Conservation (phyloP, 106 monocot species). For the Apostasia ramifera region DNA sequence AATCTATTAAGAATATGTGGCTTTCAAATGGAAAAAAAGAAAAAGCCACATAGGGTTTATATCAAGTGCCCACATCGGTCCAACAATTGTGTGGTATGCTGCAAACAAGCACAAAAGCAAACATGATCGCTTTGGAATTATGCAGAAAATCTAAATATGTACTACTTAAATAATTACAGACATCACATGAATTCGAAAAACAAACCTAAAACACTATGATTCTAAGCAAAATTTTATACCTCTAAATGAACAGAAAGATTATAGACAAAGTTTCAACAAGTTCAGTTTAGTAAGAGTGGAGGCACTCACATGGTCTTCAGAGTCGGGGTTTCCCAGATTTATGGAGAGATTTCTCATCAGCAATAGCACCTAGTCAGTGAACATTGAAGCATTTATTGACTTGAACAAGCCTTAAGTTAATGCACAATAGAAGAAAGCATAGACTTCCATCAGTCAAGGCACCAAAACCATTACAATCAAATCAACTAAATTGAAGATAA, state of each 20-base stretch:
- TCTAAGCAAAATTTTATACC: background rate
- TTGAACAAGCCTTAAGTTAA: background rate
- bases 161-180: background rate
- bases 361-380: conserved; percentile 52
- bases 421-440: background rate
- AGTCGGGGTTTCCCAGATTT: conserved; percentile 81
- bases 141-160: background rate
- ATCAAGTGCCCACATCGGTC: no score
- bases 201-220: background rate
- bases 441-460: background rate
- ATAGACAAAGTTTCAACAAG: no score
- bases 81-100: no score
- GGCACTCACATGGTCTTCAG: conserved; percentile 80
- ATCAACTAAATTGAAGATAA: background rate
- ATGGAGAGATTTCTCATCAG: conserved; percentile 87
- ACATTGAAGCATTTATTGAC: background rate
- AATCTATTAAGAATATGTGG: no score
- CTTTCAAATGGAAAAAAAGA: no score
- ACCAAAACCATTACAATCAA: background rate
- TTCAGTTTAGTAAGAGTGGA: background rate
- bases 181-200: background rate
- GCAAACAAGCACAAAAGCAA: no score
- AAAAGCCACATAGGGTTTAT: no score
- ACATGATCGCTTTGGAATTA: background rate
- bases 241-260: background rate